Base-by-base conservation (phyloP, 768 basidiomycete species). In the Aureoboletus auriporus region DNA sequence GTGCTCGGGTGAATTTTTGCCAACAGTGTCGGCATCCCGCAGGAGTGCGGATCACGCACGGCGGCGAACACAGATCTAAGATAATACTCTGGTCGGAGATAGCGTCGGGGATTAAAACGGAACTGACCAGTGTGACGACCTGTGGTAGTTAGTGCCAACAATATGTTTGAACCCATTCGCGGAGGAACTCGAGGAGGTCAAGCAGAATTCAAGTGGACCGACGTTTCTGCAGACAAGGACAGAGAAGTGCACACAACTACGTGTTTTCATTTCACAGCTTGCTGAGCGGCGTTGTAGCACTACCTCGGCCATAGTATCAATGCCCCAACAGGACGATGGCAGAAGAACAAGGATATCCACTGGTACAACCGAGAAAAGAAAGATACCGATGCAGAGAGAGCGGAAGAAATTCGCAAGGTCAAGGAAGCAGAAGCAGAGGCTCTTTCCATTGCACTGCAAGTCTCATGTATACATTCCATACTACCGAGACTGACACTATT, bases 281-380 rank as follows among this genome's bases (percentile, higher is more conserved):
- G n/a, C 49, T 45, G 39, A 53, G 28, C 30, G 23, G 42, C 41
- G 5, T 49, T 42, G 12, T 61, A 97, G 86, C 86, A 96, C 69
- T 98, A 98, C 67, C 82, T 98, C 3, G 94, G 94, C 5, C 91
- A 95, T 64, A 89, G 89, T 45, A 81, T 96, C 70, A 94, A 94
- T 61, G 94, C 94, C 3, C 94, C 94, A 0, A 90, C 90, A 1
- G 94, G 94, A 2, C 76, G 94, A 40, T 98, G 94, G 94, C 94
- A 96, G 70, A 94, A 94, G 71, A 92, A 93, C 72, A 93, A 94
- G 65, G 94, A 98, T 60, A 71, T 98, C 13, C 93, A 95, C 60
- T 98, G 94, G 94, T 98, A 95, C 63, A 80, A 73, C 58, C 82
- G 93, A 27, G 90, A 93, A 5, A 26, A 52, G 30, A 59, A 63